phyloP scores from a whole-genome alignment of 1,284 basidiomycete genomes.

The Coniophora puteana region DNA sequence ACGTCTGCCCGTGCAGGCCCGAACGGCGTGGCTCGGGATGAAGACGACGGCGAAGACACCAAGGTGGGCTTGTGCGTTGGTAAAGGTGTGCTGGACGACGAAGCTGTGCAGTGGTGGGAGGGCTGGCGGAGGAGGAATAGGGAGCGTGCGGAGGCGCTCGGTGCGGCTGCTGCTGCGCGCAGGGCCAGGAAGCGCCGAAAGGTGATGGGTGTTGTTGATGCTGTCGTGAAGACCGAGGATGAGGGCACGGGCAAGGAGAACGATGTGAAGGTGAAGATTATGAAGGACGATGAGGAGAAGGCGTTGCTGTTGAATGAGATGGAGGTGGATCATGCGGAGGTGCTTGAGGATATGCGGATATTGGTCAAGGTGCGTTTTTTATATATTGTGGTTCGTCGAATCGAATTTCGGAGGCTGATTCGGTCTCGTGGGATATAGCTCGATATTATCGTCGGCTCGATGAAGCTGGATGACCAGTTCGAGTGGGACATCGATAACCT shows the following conservation, averaged over 20 bases:
- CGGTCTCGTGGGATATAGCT: slow-evolving; percentile 47
- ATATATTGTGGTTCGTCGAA: slow-evolving; percentile 3
- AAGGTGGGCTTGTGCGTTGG: no score
- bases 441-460: slow-evolving; percentile 92
- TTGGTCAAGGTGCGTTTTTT: slow-evolving; percentile 74
- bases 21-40: not conserved
- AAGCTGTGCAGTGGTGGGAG: slow-evolving; percentile 64
- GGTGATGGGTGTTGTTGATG: slow-evolving; percentile 15
- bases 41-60: slow-evolving; percentile 27
- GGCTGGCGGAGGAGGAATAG: slow-evolving; percentile 61
- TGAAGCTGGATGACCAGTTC: slow-evolving; percentile 96
- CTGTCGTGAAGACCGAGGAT: slow-evolving; percentile 26
- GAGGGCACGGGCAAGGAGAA: slow-evolving; percentile 26
- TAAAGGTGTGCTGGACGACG: slow-evolving; percentile 48
- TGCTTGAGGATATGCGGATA: slow-evolving; percentile 85
- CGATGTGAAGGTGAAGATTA: slow-evolving; percentile 29
- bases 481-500: slow-evolving; percentile 94
- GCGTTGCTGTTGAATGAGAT: slow-evolving; percentile 48
- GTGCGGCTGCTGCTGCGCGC: slow-evolving; percentile 23
- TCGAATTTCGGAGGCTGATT: no score
- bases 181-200: slow-evolving; percentile 21
- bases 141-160: slow-evolving; percentile 24
- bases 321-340: slow-evolving; percentile 51
- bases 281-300: slow-evolving; percentile 31
- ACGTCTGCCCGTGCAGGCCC: slow-evolving; percentile 4